A percentile compares a stretch with the other conserved stretches of the same genome.
Evolutionary conservation across 208 protist genomes (phyloP).

Genomic region (Tritrichomonas musculus): DNA sequence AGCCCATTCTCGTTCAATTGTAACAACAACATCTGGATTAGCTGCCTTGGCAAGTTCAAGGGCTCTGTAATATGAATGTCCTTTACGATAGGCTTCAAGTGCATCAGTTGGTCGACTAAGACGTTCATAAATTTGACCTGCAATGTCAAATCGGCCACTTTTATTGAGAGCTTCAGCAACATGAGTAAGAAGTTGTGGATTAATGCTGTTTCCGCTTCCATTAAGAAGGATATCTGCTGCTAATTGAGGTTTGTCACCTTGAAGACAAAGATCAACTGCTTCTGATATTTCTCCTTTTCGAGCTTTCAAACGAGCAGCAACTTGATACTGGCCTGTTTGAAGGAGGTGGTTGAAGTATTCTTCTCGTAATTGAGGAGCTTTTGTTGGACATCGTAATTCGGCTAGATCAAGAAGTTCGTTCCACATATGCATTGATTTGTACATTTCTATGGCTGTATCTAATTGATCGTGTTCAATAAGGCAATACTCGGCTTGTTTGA

Average conservation of each 20-base stretch:
- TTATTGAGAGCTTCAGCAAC: background rate
- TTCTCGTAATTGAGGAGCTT: background rate
- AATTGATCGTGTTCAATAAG: background rate
- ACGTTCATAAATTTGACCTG: background rate
- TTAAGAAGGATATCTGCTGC: background rate
- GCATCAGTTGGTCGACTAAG: background rate
- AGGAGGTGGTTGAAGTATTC: background rate
- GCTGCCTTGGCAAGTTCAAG: background rate
- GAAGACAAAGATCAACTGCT: slow-evolving; percentile 19
- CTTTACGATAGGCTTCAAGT: background rate
- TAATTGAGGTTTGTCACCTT: background rate
- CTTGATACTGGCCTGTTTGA: background rate
- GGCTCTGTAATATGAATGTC: background rate
- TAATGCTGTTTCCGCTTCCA: background rate
- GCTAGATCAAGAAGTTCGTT: background rate
- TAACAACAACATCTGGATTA: background rate
- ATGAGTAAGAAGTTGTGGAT: background rate
- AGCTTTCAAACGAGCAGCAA: background rate
- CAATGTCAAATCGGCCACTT: background rate
- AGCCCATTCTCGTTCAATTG: background rate
- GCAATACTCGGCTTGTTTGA: slow-evolving; percentile 9
- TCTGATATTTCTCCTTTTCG: background rate
- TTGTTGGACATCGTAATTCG: background rate
- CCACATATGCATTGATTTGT: slow-evolving; percentile 24
- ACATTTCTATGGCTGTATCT: background rate